Base-by-base conservation (phyloP, 148 eudicot species). In the Dianthus caryophyllus region DNA sequence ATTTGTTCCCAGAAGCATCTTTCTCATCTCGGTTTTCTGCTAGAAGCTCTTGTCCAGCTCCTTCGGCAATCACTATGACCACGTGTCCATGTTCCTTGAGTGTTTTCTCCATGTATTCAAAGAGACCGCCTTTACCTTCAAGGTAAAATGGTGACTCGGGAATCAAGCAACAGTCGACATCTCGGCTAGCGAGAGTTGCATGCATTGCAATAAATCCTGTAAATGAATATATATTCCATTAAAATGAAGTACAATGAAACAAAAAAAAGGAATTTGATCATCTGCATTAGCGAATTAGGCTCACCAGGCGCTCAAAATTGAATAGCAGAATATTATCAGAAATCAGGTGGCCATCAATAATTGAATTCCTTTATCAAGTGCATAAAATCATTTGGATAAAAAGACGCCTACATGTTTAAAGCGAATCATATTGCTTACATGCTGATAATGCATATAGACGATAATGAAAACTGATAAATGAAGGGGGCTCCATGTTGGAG, bases 21-120 rank as follows among this genome's bases (percentile, higher is more conserved):
- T 80, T 71, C 81, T 87, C 83, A 57, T 77, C 51, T 75, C 67
- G 39, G 46, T 51, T 69, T 66, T 87, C 85, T 17, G 84, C 64
- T 70, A 93, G 90, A 64, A 93, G 87, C 69, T 88, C 96, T 70
- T 93, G 96, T 54, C 98, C 98, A 0, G 98, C 95, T 75, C 98
- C 98, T 79, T 93, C 98, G 73, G 98, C 98, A 29, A 93, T 86
- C 51, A 93, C 98, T 65, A 93, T 79, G 76, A 93, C 98, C 96
- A 93, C 84, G 73, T 93, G 98, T 31, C 96, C 98, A 61, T 80
- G 83, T 80, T 93, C 98, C 78, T 93, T 93, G 68, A 93, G 84
- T 50, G 82, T 73, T 72, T 80, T 86, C 69, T 82, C 95, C 76
- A 87, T 80, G 64, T 77, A 89, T 64, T 93, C 95, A 59, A 81